phyloP scores from a whole-genome alignment of 2,329 filamentous ascomycete genomes.

The Paraconiothyrium brasiliense region DNA sequence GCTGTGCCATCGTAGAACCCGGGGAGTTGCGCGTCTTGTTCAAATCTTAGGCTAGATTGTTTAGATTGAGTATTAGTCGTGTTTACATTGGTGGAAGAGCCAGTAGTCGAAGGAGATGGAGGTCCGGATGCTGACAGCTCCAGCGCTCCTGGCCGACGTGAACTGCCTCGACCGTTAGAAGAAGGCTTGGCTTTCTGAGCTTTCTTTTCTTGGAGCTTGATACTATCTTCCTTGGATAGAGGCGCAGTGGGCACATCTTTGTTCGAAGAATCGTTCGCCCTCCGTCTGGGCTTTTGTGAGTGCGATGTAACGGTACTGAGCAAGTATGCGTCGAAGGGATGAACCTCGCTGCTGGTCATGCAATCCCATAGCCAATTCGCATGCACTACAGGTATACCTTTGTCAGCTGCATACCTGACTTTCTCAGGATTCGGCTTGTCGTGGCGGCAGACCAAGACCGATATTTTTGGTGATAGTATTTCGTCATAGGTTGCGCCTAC shows the following conservation, averaged over 20 bases:
- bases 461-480: conserved; percentile 74
- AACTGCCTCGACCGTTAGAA: conserved; percentile 26
- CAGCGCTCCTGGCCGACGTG: conserved; percentile 32
- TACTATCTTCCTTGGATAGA: conserved; percentile 34
- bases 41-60: conserved; percentile 5
- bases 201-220: conserved; percentile 32
- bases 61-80: conserved; percentile 18
- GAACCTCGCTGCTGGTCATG: conserved; percentile 63
- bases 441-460: conserved; percentile 78
- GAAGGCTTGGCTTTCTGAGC: conserved; percentile 25
- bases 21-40: conserved; percentile 25
- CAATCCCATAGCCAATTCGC: conserved; percentile 88
- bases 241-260: conserved; percentile 30
- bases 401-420: conserved; percentile 76
- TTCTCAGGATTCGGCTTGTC: conserved; percentile 73
- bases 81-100: conserved; percentile 24
- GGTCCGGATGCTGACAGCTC: conserved; percentile 36
- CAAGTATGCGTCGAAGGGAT: conserved; percentile 57
- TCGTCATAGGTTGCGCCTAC: conserved; percentile 81
- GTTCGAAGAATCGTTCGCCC: conserved; percentile 22
- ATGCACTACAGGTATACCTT: conserved; percentile 81
- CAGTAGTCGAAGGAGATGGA: conserved; percentile 30
- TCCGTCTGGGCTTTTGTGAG: conserved; percentile 28
- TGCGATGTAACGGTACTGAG: conserved; percentile 30
- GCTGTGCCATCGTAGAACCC: conserved; percentile 33